A percentile compares a stretch with the other conserved stretches of the same genome.
phyloP scores from a whole-genome alignment of 2,329 filamentous ascomycete genomes.

The Dactylella cylindrospora region DNA sequence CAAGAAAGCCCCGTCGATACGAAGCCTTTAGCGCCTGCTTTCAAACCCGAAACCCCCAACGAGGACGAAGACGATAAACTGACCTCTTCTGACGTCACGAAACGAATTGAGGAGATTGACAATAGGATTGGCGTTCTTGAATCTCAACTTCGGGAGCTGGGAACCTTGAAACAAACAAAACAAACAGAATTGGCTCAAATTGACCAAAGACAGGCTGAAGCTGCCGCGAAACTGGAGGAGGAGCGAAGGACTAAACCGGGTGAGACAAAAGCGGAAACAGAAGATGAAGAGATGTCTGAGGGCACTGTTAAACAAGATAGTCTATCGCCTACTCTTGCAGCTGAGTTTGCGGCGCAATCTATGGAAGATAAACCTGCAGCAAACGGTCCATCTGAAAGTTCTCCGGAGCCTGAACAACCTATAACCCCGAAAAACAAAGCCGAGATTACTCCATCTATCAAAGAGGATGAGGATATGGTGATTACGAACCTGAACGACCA shows the following conservation, averaged over 20 bases:
- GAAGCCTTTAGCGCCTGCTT: slow-evolving; percentile 1
- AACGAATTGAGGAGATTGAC: slow-evolving; percentile 31
- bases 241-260: slow-evolving; percentile 11
- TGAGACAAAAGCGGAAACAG: slow-evolving; percentile 1
- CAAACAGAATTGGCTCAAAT: slow-evolving; percentile 27
- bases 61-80: slow-evolving; percentile 38
- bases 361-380: slow-evolving; percentile 27
- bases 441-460: slow-evolving; percentile 40
- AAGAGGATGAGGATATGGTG: slow-evolving; percentile 46
- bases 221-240: slow-evolving; percentile 8
- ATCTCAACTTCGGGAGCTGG: slow-evolving; percentile 15
- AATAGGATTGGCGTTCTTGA: slow-evolving; percentile 22
- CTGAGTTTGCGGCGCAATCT: slow-evolving; percentile 28
- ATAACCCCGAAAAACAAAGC: slow-evolving; percentile 21
- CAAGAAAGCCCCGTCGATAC: slow-evolving; percentile 39
- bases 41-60: slow-evolving; percentile 19
- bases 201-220: slow-evolving; percentile 18
- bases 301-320: slow-evolving; percentile 26
- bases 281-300: slow-evolving; percentile 14
- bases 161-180: slow-evolving; percentile 25
- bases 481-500: slow-evolving; percentile 41
- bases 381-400: slow-evolving; percentile 42
- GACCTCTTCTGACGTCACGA: slow-evolving; percentile 35
- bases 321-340: slow-evolving; percentile 22
- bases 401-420: slow-evolving; percentile 43